These are phyloP conservation scores for Rehmannia glutinosa DNA, from an alignment of 257 asterid species.

Conservation along the genomic window DNA sequence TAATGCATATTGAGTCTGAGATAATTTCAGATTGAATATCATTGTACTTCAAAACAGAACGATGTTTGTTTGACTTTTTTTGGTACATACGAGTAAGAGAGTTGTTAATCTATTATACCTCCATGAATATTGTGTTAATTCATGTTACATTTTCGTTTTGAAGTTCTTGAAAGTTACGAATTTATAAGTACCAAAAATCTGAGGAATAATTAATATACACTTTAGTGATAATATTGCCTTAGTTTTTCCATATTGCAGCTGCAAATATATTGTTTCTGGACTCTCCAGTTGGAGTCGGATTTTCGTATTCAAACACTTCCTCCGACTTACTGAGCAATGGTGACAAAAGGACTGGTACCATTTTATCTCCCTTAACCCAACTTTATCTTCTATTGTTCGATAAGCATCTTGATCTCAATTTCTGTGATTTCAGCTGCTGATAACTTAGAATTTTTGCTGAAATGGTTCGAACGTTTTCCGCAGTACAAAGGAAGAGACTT, in stretches of 20 bases:
- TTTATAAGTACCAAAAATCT: not conserved
- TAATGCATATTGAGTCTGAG: no score
- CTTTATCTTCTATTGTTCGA: not conserved
- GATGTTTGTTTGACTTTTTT: not conserved
- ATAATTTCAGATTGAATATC: no score
- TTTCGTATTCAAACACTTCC: conserved; percentile 84
- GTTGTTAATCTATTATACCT: not conserved
- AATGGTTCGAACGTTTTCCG: conserved; percentile 90
- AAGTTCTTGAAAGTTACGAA: not conserved
- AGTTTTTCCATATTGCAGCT: conserved; percentile 38
- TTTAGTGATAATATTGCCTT: not conserved
- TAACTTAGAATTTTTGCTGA: conserved; percentile 55
- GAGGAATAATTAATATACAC: no score
- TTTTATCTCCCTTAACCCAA: not conserved
- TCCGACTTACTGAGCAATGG: conserved; percentile 73
- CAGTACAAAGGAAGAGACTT: conserved; percentile 82
- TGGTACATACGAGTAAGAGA: no score
- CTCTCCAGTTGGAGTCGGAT: conserved; percentile 98
- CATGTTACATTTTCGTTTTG: not conserved
- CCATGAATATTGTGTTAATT: not conserved
- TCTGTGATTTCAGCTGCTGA: conserved; percentile 68
- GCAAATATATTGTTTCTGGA: conserved; percentile 87
- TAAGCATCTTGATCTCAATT: conserved; percentile 15
- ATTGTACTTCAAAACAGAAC: no score
- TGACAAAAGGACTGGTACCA: conserved; percentile 80